Evolutionary conservation across 495 filamentous ascomycete species (phyloP).

Genomic region (Trichoderma reesei): DNA sequence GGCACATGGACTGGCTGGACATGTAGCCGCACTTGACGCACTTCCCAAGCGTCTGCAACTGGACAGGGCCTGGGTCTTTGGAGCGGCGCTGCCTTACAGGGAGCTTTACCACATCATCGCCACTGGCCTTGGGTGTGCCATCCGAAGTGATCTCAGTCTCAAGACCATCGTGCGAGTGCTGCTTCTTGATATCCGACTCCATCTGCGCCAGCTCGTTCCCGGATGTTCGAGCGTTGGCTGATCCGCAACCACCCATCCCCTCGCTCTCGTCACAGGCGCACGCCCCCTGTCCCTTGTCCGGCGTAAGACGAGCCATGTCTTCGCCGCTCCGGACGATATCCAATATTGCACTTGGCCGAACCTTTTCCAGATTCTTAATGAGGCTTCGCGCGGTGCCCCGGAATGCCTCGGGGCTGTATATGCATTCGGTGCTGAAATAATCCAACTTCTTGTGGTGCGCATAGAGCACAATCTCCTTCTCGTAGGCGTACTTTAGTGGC

Average conservation of each 20-base stretch:
- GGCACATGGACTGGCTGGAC: conserved; percentile 89
- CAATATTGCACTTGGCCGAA: conserved; percentile 85
- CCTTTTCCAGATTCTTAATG: conserved; percentile 90
- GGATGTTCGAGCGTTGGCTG: conserved; percentile 47
- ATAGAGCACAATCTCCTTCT: conserved; percentile 97
- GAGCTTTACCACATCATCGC: conserved; percentile 19
- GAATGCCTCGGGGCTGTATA: conserved; percentile 98
- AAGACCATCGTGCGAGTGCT: conserved; percentile 10
- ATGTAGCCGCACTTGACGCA: conserved; percentile 90
- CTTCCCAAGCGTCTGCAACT: conserved; percentile 62
- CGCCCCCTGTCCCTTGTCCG: conserved; percentile 7
- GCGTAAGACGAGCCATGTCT: conserved; percentile 72
- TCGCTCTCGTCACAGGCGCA: conserved; percentile 27
- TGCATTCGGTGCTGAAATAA: conserved; percentile 97
- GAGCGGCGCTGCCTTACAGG: conserved; percentile 23
- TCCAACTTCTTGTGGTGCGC: conserved; percentile 92
- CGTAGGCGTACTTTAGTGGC: conserved; percentile 94
- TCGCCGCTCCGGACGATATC: conserved; percentile 93
- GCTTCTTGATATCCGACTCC: conserved; percentile 48
- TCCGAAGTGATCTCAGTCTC: conserved; percentile 11
- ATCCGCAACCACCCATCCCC: conserved; percentile 53
- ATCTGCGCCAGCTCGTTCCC: conserved; percentile 69
- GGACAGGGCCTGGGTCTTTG: conserved; percentile 16
- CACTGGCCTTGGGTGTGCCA: conserved; percentile 7
- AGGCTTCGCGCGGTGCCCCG: conserved; percentile 80